These are phyloP conservation scores for Mycosarcoma maydis DNA, from an alignment of 1,284 basidiomycete species.

Conservation along the genomic window DNA sequence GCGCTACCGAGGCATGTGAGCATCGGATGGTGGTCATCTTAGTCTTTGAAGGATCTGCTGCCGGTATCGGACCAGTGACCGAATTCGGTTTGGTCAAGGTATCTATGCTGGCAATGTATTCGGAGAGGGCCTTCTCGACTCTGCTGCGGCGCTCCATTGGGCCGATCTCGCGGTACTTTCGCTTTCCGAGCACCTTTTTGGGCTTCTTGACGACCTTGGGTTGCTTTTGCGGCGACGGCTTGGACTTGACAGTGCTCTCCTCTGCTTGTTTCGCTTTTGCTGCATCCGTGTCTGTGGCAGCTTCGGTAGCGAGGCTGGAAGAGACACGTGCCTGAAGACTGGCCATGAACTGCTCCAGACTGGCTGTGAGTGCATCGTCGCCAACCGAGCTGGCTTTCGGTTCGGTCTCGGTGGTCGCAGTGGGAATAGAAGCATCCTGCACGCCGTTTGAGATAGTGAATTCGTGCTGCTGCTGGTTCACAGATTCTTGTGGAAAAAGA, in stretches of 20 bases:
- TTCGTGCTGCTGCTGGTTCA: not conserved
- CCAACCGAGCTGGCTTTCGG: conserved; percentile 4
- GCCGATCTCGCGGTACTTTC: conserved; percentile 45
- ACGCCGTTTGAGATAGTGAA: not conserved
- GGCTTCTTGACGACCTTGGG: conserved; percentile 31
- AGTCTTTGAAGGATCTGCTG: conserved; percentile 19
- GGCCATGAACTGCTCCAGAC: conserved; percentile 57
- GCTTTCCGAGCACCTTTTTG: conserved; percentile 42
- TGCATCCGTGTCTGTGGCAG: not conserved
- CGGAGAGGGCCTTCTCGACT: conserved; percentile 38
- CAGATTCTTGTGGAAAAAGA: conserved; percentile 14
- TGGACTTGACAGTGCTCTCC: conserved; percentile 9
- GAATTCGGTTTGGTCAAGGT: conserved; percentile 35
- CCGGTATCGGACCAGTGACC: conserved; percentile 41
- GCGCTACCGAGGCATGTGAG: conserved; percentile 85
- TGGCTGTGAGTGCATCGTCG: conserved; percentile 49
- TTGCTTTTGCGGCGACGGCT: conserved; percentile 23
- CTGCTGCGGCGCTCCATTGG: conserved; percentile 40
- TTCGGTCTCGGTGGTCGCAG: not conserved
- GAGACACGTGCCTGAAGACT: conserved; percentile 35
- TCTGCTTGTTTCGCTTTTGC: conserved; percentile 5
- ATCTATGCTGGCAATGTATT: conserved; percentile 43
- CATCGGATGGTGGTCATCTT: conserved; percentile 80
- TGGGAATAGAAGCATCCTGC: not conserved
- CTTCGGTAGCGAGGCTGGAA: conserved; percentile 20